Evolutionary conservation across 768 basidiomycete species (phyloP).

Genomic region (Mycena floridula): DNA sequence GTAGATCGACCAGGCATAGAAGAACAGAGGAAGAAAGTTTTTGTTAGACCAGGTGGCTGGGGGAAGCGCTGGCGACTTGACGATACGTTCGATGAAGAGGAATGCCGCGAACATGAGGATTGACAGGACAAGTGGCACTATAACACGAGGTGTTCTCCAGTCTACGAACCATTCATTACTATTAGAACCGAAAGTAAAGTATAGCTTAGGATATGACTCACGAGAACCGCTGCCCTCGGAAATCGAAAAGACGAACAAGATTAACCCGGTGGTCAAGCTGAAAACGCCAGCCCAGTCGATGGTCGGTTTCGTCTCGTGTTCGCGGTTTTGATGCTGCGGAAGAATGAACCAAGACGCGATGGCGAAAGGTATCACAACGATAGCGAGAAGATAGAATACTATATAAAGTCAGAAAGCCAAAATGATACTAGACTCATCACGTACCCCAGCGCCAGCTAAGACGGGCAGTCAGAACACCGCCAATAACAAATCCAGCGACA

Average conservation of each 20-base stretch:
- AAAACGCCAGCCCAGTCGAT: neutral
- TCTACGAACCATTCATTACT: constrained; percentile 18
- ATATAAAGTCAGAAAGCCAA: neutral
- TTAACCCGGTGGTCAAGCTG: constrained; percentile 7
- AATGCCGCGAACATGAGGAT: too few species aligned
- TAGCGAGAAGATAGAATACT: neutral
- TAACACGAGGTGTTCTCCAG: constrained; percentile 33
- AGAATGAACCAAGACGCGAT: neutral
- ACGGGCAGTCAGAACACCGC: neutral
- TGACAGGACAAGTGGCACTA: constrained; percentile 35
- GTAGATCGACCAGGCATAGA: too few species aligned
- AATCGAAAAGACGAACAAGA: constrained; percentile 28
- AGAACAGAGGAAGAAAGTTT: too few species aligned
- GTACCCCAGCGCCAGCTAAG: constrained; percentile 1
- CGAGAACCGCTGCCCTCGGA: too few species aligned
- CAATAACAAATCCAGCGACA: neutral
- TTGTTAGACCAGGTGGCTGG: too few species aligned
- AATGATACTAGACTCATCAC: neutral
- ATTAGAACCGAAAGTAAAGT: too few species aligned
- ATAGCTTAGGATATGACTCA: too few species aligned
- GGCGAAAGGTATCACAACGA: neutral
- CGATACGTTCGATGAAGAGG: too few species aligned
- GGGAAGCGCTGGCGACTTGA: too few species aligned
- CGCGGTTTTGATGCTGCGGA: neutral
- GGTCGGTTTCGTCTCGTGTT: neutral